Evolutionary conservation across 2,329 filamentous ascomycete genomes (phyloP), one percentile per base, ranked within the genome.

Genomic region (Pseudopyricularia javanii): DNA sequence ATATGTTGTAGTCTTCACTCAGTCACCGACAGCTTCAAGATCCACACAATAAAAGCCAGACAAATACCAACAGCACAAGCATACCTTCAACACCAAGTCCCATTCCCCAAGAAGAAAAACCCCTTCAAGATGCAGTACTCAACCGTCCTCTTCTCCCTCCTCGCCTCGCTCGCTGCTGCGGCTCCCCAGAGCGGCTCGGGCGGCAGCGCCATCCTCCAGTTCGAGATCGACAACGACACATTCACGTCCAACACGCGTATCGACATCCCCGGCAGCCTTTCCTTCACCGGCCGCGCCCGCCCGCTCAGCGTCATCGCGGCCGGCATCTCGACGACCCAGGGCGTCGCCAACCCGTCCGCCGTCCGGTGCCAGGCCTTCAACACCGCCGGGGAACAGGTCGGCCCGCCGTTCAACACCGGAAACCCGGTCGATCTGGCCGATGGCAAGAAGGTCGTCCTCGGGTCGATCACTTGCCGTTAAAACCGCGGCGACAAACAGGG

Each of bases 331-430:
- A 32, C 12, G 32, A 22, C n/a, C 34, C 12, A 49, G 34, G 34
- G 26, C 26, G 35, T 49, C 20, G 17, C 24, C 34, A 15, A 43
- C 34, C 24, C 33, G 3, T 26, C 28, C 12, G 3, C 22, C 51
- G 34, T 53, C 56, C 37, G 49, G 59, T 28, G 55, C 57, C 37
- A 49, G 9, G 49, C 45, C 26, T 37, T 40, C 22, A 28, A 35
- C 24, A 15, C 37, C n/a, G 14, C 14, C 11, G 50, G 40, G 17
- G 3, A 33, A 2, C 7, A 30, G 28, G 8, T 52, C 7, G 50
- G 50, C 4, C 50, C 28, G 12, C 8, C 6, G 14, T 52, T 47
- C 5, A 40, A 35, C 4, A 22, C 4, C 40, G 50, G 17, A 3
- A 47, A 47, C 4, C 50, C 26, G 7, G 20, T 33, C n/a, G 32